A percentile compares a stretch with the other conserved stretches of the same genome.
Conservation (phyloP, 768 basidiomycete species). For the Astraeus odoratus region DNA sequence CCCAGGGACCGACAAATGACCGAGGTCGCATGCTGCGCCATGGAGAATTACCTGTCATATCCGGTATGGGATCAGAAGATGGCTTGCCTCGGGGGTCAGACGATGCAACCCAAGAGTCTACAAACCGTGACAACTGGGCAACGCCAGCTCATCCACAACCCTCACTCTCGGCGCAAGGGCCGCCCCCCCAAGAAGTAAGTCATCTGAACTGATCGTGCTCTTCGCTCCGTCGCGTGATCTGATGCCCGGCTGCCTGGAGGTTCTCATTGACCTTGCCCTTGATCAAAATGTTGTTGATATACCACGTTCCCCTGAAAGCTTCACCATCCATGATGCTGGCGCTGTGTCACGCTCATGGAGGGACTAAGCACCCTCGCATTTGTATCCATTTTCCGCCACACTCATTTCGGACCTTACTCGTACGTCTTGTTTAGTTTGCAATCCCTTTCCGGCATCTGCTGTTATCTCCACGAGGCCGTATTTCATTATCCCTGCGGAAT, state of each 20-base stretch:
- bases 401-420: slow-evolving; percentile 25
- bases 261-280: slow-evolving; percentile 5
- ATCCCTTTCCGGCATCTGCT: slow-evolving; percentile 18
- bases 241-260: slow-evolving; percentile 6
- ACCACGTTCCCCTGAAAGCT: slow-evolving; percentile 18
- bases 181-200: slow-evolving; percentile 12
- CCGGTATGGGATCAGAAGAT: background rate
- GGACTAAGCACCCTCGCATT: slow-evolving; percentile 16
- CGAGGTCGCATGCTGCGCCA: slow-evolving; percentile 19
- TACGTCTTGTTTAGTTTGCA: slow-evolving; percentile 10
- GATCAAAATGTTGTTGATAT: slow-evolving; percentile 1
- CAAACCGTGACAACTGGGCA: slow-evolving; percentile 2
- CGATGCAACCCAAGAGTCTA: slow-evolving; percentile 1
- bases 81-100: background rate
- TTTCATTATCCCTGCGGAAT: slow-evolving; percentile 4
- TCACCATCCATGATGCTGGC: slow-evolving; percentile 25
- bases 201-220: background rate
- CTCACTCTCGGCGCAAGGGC: slow-evolving; percentile 4
- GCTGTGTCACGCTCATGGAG: slow-evolving; percentile 30
- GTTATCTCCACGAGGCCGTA: slow-evolving; percentile 30
- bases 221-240: slow-evolving; percentile 8
- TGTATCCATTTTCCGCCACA: slow-evolving; percentile 14
- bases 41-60: slow-evolving; percentile 9
- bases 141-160: background rate
- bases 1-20: slow-evolving; percentile 2